These are phyloP conservation scores for Talaromyces sp. DNA, from an alignment of 2,329 filamentous ascomycete genomes.

Conservation along the genomic window DNA sequence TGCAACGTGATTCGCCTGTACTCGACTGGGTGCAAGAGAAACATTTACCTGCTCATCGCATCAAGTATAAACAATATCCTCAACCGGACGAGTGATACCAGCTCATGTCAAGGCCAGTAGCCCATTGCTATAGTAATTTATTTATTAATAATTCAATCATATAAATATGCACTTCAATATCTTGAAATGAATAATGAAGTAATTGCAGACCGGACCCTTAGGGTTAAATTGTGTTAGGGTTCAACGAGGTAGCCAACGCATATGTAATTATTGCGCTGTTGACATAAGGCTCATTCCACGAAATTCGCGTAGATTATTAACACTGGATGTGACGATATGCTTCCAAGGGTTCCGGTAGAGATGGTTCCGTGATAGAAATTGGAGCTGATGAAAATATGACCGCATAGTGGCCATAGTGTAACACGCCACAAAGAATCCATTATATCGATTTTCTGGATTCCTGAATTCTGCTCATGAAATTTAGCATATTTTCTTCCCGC, in stretches of 20 bases:
- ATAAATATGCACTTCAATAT: neutral
- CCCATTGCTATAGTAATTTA: neutral
- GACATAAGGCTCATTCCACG: neutral
- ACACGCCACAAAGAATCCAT: neutral
- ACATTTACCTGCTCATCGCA: neutral
- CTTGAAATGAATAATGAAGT: neutral
- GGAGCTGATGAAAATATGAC: constrained; percentile 16
- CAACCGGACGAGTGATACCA: neutral
- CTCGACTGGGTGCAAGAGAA: constrained; percentile 5
- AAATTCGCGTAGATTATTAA: neutral
- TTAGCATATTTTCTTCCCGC: too few relatives aligned
- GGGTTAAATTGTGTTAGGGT: neutral
- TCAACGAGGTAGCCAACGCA: neutral
- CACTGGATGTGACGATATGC: neutral
- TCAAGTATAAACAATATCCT: constrained; percentile 6
- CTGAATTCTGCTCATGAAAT: neutral
- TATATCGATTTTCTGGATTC: neutral
- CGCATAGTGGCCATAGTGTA: constrained; percentile 6
- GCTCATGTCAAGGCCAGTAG: neutral
- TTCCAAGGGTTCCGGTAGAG: neutral
- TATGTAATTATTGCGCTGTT: neutral
- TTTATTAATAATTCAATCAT: neutral
- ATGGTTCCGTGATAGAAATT: neutral
- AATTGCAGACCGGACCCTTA: neutral
- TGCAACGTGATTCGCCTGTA: neutral